Base-by-base conservation (phyloP, 208 protist species). In the Acanthamoeba castellanii region DNA sequence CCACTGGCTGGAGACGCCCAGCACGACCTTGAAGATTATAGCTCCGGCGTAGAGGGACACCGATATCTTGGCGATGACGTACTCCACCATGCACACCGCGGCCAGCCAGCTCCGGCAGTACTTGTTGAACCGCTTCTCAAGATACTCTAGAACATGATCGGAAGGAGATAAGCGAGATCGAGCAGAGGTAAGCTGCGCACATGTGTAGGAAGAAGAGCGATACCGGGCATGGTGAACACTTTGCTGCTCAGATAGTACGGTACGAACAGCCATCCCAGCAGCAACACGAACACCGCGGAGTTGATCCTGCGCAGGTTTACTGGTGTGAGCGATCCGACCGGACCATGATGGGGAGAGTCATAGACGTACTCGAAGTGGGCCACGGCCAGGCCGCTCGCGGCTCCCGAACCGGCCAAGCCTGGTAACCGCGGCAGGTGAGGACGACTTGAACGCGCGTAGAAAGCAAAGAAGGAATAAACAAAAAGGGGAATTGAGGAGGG, bases 161-260 rank as follows among this genome's bases (percentile, higher is more conserved):
- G 11, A 20, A 13, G 52, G 52, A 57, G 50, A 57, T 20, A 13
- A 57, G 52, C 11, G 7, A 20, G 0, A 20, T 20, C 16, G 52
- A 13, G 52, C 52, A 57, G 52, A 57, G 52, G 52, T 57, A 20
- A 57, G 52, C 52, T 20, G 52, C 52, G 9, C 2, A 57, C 52
- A 9, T 57, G 52, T 57, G 52, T 57, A 3, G 18, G 55, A 8
- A 47, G 34, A 25, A 27, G 76, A 52, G 5, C 30, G 16, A 14
- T 85, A 90, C 84, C 87, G 37, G 90, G 90, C 90, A 94, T 94
- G 47, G 90, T 94, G 68, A 52, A 94, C 11, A 94, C 90, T 11
- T n/a, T 61, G 72, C 47, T 85, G 50, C 47, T 34, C 14, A 94
- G 25, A 37, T 94, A 94, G 45, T 94, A 94, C 13, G 90, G 90